phyloP scores from a whole-genome alignment of 2,329 filamentous ascomycete genomes.

The Cladophialophora chaetospira region DNA sequence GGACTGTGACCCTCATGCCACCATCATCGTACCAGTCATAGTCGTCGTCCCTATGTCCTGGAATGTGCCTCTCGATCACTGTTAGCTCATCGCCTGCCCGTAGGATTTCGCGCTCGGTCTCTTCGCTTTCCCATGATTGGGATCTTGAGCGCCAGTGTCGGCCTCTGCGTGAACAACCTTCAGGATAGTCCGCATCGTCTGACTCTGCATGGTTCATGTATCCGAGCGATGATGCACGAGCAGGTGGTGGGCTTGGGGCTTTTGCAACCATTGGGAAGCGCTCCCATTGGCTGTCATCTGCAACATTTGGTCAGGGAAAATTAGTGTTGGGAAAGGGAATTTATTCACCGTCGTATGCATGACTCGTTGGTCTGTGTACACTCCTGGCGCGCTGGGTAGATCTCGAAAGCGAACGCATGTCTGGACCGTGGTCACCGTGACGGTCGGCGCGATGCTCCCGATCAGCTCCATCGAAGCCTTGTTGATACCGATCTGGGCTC shows the following conservation, averaged over 20 bases:
- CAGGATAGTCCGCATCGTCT: slow-evolving; percentile 1
- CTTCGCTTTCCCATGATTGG: slow-evolving; percentile 9
- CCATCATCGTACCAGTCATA: slow-evolving; percentile 31
- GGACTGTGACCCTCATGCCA: slow-evolving; percentile 31
- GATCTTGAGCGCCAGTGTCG: slow-evolving; percentile 5
- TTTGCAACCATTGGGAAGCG: not conserved
- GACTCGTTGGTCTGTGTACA: not conserved
- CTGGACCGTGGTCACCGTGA: no score
- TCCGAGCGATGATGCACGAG: slow-evolving; percentile 15
- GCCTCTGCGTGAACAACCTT: not conserved
- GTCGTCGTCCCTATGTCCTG: slow-evolving; percentile 24
- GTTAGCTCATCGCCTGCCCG: slow-evolving; percentile 19
- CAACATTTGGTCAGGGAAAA: not conserved
- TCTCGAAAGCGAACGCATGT: slow-evolving; percentile 7
- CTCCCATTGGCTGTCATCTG: slow-evolving; percentile 10
- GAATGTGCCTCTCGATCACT: slow-evolving; percentile 19
- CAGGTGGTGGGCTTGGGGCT: slow-evolving; percentile 19
- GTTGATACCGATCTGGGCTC: not conserved
- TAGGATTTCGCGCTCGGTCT: not conserved
- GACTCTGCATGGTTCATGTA: slow-evolving; percentile 5
- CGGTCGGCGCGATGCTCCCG: not conserved
- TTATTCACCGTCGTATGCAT: slow-evolving; percentile 8
- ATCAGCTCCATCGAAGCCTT: not conserved
- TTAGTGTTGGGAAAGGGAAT: not conserved
- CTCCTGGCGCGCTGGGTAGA: slow-evolving; percentile 4